Conservation (phyloP, 1,139 yeast species). For the Suhomyces taliae region DNA sequence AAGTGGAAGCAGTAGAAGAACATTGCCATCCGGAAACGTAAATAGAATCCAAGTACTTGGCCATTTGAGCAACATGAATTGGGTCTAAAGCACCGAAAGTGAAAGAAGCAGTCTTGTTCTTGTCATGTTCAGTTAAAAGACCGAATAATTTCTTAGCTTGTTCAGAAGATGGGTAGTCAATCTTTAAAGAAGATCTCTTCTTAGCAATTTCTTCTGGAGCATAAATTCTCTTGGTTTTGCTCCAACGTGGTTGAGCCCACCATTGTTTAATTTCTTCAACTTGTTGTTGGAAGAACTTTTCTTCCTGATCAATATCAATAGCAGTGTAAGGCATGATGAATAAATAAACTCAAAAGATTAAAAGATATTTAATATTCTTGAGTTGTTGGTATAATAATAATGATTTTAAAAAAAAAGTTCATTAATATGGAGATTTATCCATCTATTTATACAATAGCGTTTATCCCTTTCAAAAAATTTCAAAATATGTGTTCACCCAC, state of each 20-base stretch:
- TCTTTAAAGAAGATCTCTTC: constrained; percentile 76
- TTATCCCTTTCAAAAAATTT: background rate
- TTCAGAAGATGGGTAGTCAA: constrained; percentile 70
- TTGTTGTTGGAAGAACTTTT: constrained; percentile 63
- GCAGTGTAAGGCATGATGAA: constrained; percentile 48
- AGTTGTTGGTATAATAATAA: background rate
- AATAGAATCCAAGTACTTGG: constrained; percentile 86
- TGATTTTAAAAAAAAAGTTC: background rate
- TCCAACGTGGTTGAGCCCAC: constrained; percentile 96
- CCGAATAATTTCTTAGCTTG: constrained; percentile 83
- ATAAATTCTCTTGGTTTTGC: constrained; percentile 83
- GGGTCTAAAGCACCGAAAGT: constrained; percentile 98
- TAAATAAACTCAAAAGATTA: background rate
- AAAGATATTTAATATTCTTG: background rate
- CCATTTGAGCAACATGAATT: constrained; percentile 95
- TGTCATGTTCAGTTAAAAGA: constrained; percentile 70
- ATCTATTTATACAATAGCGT: constrained; percentile 5
- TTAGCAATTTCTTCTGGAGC: constrained; percentile 85
- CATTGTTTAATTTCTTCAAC: constrained; percentile 74
- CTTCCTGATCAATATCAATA: constrained; percentile 62
- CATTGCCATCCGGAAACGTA: constrained; percentile 99
- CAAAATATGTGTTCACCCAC: constrained; percentile 1
- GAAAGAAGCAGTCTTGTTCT: constrained; percentile 73
- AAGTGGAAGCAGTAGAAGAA: constrained; percentile 94
- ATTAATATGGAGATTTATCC: background rate